Evolutionary conservation across 1,284 basidiomycete genomes (phyloP), one percentile per base, ranked within the genome.

Genomic region (Thecaphora frezii): DNA sequence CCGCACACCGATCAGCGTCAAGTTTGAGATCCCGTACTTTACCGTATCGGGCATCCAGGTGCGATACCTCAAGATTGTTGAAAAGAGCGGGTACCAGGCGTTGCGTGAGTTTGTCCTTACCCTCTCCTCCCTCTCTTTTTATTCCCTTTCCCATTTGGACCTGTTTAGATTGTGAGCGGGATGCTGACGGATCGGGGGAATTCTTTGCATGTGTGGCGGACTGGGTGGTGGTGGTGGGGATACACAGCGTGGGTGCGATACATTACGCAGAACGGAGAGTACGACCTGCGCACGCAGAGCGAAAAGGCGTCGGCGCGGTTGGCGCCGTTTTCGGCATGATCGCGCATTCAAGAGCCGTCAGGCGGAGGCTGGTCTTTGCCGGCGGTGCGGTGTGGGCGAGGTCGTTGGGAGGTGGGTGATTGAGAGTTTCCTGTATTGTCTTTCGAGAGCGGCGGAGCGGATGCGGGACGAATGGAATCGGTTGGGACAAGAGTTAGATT

Each of bases 21-120:
- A 91, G 80, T 98, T 93, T 69, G 94, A 98, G 82, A 97, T 98
- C 42, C 93, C 94, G 1, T 97, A 96, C 82, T 97, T 97, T 79
- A 97, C 93, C 0, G 80, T 81, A 1, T 96, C 92, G 0, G 94
- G 96, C 10, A 96, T 97, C 58, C 92, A 96, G 80, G 94, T 97
- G 18, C 85, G 93, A 49, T 97, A 97, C 78, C 83, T 92, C 66
- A 98, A 98, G 82, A 93, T 99, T 51, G 93, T 97, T 1, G 96
- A 98, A 81, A 97, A 98, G 84, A 93, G 90, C 54, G 94, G 93
- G 19, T 79, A 79, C 52, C 91, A 96, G 80, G 91, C 92, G 0
- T 80, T 93, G 55, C 91, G 78, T 82, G 54, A 54, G 77, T 72
- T 44, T n/a, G 13, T 36, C 3, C 36, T 13, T 38, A 16, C 36